Evolutionary conservation across 148 eudicot genomes (phyloP).

Genomic region (Diospyros kaki): DNA sequence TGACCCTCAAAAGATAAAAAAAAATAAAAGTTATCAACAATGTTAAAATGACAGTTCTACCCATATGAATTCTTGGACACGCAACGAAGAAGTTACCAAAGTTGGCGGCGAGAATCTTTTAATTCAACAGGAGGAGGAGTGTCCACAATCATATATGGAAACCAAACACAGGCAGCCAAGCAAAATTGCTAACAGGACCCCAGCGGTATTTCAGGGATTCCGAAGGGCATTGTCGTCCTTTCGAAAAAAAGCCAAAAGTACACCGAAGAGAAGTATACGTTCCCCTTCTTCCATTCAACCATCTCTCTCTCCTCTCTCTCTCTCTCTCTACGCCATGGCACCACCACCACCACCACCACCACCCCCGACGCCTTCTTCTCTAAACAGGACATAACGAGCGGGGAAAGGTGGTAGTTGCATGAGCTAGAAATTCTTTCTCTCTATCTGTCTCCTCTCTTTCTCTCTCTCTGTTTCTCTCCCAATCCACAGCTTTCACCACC

Average conservation of each 20-base stretch:
- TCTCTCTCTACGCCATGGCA: constrained; percentile 1
- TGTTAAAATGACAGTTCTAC: no score
- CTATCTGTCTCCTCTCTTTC: background rate
- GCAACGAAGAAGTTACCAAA: no score
- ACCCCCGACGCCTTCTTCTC: background rate
- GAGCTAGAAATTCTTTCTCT: constrained; percentile 23
- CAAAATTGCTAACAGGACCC: no score
- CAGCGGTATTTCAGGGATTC: background rate
- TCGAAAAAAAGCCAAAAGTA: constrained; percentile 10
- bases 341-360: constrained; percentile 8
- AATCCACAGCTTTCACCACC: constrained; percentile 22
- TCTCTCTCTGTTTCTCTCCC: constrained; percentile 20
- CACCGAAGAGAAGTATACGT: constrained; percentile 2
- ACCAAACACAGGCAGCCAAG: no score
- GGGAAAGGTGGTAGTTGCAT: constrained; percentile 62
- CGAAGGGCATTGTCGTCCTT: constrained; percentile 11
- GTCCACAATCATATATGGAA: no score
- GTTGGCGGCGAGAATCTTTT: no score
- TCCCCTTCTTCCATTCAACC: constrained; percentile 12
- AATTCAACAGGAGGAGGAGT: no score
- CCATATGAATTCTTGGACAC: no score
- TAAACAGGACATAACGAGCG: constrained; percentile 20
- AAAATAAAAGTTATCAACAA: no score
- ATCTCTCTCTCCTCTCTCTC: constrained; percentile 3
- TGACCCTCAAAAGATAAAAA: no score